Evolutionary conservation across 164 flowering plant genomes (phyloP).

Genomic region (Annona squamosa): DNA sequence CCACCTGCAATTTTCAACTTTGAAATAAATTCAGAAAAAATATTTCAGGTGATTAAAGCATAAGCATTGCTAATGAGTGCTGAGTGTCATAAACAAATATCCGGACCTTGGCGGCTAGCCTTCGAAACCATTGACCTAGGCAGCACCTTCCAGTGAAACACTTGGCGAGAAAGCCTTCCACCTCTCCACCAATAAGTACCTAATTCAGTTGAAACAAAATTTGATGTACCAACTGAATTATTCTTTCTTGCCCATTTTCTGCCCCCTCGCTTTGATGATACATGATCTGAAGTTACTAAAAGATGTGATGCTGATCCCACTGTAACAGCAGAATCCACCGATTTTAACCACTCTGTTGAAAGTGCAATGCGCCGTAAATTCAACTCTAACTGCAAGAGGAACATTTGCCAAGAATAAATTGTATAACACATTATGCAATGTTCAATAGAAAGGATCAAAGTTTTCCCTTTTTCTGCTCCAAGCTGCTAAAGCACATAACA

Average conservation of each 20-base stretch:
- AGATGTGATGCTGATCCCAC: slow-evolving; percentile 77
- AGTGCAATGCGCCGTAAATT: slow-evolving; percentile 63
- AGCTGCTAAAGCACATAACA: background rate
- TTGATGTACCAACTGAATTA: slow-evolving; percentile 28
- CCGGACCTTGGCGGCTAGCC: slow-evolving; percentile 86
- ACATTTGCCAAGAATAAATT: slow-evolving; percentile 9
- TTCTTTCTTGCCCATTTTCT: slow-evolving; percentile 37
- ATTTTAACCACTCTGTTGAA: slow-evolving; percentile 78
- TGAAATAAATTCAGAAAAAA: slow-evolving; percentile 26
- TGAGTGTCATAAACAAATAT: background rate
- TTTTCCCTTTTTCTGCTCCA: background rate
- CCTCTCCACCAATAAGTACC: slow-evolving; percentile 91
- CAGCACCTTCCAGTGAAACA: slow-evolving; percentile 76
- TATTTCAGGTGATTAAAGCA: slow-evolving; percentile 14
- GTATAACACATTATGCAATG: background rate
- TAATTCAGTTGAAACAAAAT: slow-evolving; percentile 35
- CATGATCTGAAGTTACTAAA: slow-evolving; percentile 35
- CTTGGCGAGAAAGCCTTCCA: slow-evolving; percentile 66
- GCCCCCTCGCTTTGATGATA: slow-evolving; percentile 46
- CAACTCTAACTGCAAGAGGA: slow-evolving; percentile 65
- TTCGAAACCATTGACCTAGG: slow-evolving; percentile 57
- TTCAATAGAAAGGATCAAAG: background rate
- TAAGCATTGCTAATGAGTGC: slow-evolving; percentile 3
- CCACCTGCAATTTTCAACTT: slow-evolving; percentile 67
- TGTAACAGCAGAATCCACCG: slow-evolving; percentile 51